These are phyloP conservation scores for Venturia aucupariae DNA, from an alignment of 2,329 filamentous ascomycete genomes.

Conservation along the genomic window DNA sequence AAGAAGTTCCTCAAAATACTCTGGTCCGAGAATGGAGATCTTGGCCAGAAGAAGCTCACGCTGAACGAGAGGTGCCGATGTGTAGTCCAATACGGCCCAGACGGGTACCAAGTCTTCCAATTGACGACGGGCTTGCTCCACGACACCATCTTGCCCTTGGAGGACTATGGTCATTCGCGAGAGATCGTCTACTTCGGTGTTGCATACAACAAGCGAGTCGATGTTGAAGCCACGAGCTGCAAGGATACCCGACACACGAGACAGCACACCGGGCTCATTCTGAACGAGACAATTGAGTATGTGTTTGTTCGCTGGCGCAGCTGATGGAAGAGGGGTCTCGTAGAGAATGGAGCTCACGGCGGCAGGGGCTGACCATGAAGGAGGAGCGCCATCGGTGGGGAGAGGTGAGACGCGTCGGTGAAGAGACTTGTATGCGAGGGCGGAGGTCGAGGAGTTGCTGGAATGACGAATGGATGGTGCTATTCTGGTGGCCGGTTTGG, in stretches of 20 bases:
- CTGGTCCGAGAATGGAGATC: slow-evolving; percentile 89
- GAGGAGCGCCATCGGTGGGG: slow-evolving; percentile 62
- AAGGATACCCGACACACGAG: slow-evolving; percentile 90
- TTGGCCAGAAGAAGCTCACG: slow-evolving; percentile 92
- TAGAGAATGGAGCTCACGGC: slow-evolving; percentile 98
- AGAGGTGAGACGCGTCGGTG: slow-evolving; percentile 84
- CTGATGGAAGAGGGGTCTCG: slow-evolving; percentile 82
- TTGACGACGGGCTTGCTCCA: slow-evolving; percentile 92
- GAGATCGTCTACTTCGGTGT: slow-evolving; percentile 91
- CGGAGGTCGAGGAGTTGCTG: slow-evolving; percentile 64
- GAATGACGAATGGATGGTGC: neutral
- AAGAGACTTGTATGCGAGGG: slow-evolving; percentile 93
- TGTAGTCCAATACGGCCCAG: slow-evolving; percentile 98
- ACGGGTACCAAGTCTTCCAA: slow-evolving; percentile 95
- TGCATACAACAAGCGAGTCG: slow-evolving; percentile 94
- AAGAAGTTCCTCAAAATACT: slow-evolving; percentile 96
- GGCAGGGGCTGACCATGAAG: slow-evolving; percentile 80
- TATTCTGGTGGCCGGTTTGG: neutral
- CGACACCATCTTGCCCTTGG: slow-evolving; percentile 89
- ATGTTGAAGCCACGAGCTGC: slow-evolving; percentile 98
- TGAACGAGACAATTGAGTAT: slow-evolving; percentile 97
- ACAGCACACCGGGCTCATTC: slow-evolving; percentile 96
- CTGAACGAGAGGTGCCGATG: slow-evolving; percentile 83
- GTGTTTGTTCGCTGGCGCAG: slow-evolving; percentile 81
- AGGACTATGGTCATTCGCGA: slow-evolving; percentile 99